A percentile compares a stretch with the other conserved stretches of the same genome.
phyloP scores from a whole-genome alignment of 2,329 filamentous ascomycete genomes.

The Zymoseptoria tritici region DNA sequence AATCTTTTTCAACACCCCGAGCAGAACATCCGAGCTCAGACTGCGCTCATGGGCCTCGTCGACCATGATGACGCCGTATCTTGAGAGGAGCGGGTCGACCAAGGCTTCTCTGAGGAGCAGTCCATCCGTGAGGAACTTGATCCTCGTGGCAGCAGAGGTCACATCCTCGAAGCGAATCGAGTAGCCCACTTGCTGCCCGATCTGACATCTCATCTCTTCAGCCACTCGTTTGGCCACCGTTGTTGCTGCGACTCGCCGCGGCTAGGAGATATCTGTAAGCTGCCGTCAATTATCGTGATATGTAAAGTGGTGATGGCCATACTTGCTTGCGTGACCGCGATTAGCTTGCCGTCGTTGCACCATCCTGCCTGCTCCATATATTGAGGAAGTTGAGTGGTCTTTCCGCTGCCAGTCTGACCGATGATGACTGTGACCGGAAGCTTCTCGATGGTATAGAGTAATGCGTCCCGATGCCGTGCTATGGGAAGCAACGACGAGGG shows the following conservation, averaged over 20 bases:
- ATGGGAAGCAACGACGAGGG: slow-evolving; percentile 79
- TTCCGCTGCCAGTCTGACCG: slow-evolving; percentile 89
- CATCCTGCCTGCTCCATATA: slow-evolving; percentile 84
- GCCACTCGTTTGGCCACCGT: slow-evolving; percentile 84
- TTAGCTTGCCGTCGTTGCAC: slow-evolving; percentile 73
- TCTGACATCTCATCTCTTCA: slow-evolving; percentile 75
- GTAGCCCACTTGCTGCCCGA: slow-evolving; percentile 83
- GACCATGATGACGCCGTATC: slow-evolving; percentile 95
- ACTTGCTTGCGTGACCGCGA: slow-evolving; percentile 83
- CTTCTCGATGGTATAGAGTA: slow-evolving; percentile 82
- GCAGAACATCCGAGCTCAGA: slow-evolving; percentile 81
- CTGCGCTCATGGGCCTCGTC: slow-evolving; percentile 95
- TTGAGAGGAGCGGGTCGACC: slow-evolving; percentile 80
- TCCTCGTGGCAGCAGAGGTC: slow-evolving; percentile 73
- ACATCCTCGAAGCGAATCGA: slow-evolving; percentile 89
- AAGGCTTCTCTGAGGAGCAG: slow-evolving; percentile 85
- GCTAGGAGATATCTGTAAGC: slow-evolving; percentile 47
- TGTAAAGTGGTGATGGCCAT: slow-evolving; percentile 12
- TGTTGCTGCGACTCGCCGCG: slow-evolving; percentile 80
- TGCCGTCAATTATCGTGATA: slow-evolving; percentile 20
- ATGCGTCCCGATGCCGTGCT: slow-evolving; percentile 66
- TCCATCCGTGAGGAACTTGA: slow-evolving; percentile 95
- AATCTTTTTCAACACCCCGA: slow-evolving; percentile 89
- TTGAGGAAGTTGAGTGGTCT: slow-evolving; percentile 92
- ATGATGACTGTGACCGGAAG: slow-evolving; percentile 80